A percentile compares a stretch with the other conserved stretches of the same genome.
These are phyloP conservation scores for Leccinum variicolor DNA, from an alignment of 768 basidiomycete genomes.

Conservation along the genomic window DNA sequence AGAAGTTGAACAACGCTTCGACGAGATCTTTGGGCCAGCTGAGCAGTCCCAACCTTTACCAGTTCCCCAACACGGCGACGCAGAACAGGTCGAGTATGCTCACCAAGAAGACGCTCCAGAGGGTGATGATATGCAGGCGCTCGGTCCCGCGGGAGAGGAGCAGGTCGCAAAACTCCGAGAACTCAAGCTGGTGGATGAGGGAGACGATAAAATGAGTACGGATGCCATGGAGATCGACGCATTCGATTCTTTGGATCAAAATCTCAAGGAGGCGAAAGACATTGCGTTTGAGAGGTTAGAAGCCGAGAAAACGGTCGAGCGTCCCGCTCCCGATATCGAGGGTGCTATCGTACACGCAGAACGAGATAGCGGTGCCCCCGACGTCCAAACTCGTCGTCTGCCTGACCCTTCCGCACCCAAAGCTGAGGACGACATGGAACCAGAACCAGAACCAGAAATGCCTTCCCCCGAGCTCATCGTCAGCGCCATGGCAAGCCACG, in stretches of 20 bases:
- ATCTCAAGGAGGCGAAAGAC: slow-evolving; percentile 25
- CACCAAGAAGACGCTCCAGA: slow-evolving; percentile 59
- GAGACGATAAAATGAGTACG: slow-evolving; percentile 36
- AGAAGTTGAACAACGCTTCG: slow-evolving; percentile 78
- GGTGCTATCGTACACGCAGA: slow-evolving; percentile 43
- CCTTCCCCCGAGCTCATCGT: slow-evolving; percentile 21
- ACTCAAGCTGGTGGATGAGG: slow-evolving; percentile 70
- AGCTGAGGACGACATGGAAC: slow-evolving; percentile 27
- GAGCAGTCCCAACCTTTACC: slow-evolving; percentile 33
- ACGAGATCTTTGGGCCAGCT: slow-evolving; percentile 64
- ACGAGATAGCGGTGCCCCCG: slow-evolving; percentile 7
- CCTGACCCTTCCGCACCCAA: slow-evolving; percentile 28
- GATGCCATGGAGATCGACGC: slow-evolving; percentile 52
- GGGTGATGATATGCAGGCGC: slow-evolving; percentile 78
- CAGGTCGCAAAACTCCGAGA: slow-evolving; percentile 79
- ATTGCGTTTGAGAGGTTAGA: slow-evolving; percentile 26
- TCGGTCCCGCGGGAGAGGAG: slow-evolving; percentile 84
- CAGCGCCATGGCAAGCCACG: slow-evolving; percentile 15
- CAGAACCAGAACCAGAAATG: slow-evolving; percentile 14
- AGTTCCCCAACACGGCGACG: slow-evolving; percentile 35
- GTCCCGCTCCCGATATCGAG: slow-evolving; percentile 35
- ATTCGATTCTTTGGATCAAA: slow-evolving; percentile 6
- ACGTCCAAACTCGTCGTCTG: slow-evolving; percentile 6
- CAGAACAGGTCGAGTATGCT: slow-evolving; percentile 67
- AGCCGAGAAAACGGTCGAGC: slow-evolving; percentile 27